Conservation (phyloP, 805 yeast genomes). For the Limtongia smithiae region DNA sequence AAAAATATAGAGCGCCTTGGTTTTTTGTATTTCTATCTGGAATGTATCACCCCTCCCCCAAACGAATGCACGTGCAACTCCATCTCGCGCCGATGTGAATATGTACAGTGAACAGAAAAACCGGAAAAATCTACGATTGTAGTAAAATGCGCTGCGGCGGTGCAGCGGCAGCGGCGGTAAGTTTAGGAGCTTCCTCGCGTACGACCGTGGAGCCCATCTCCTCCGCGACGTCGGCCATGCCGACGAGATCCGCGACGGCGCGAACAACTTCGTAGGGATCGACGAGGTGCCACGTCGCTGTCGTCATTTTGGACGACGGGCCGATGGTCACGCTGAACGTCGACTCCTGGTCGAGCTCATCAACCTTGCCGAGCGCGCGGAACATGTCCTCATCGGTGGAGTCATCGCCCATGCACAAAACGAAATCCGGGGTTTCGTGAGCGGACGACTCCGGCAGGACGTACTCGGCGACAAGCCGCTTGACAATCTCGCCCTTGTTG, state of each 20-base stretch:
- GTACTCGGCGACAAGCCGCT: slow-evolving; percentile 57
- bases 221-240: slow-evolving; percentile 54
- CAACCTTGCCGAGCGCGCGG: slow-evolving; percentile 63
- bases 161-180: too few species aligned
- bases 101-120: not conserved
- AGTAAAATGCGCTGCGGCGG: too few species aligned
- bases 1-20: too few species aligned
- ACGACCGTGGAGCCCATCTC: slow-evolving; percentile 16
- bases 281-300: slow-evolving; percentile 78
- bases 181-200: not conserved
- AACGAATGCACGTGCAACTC: too few species aligned
- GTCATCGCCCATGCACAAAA: slow-evolving; percentile 91
- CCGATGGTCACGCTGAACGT: slow-evolving; percentile 82
- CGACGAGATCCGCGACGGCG: slow-evolving; percentile 73
- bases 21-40: too few species aligned
- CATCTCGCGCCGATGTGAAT: too few species aligned
- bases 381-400: slow-evolving; percentile 98
- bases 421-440: slow-evolving; percentile 64
- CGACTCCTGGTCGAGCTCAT: slow-evolving; percentile 37
- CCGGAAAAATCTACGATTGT: not conserved
- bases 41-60: too few species aligned
- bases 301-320: slow-evolving; percentile 80
- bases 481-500: slow-evolving; percentile 95
- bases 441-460: slow-evolving; percentile 25
- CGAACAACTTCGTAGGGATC: slow-evolving; percentile 84